Percentiles rank a stretch among this genome's conserved stretches.
phyloP scores from a whole-genome alignment of 345 rosid genomes.

The Cardamine chenopodiifolia region DNA sequence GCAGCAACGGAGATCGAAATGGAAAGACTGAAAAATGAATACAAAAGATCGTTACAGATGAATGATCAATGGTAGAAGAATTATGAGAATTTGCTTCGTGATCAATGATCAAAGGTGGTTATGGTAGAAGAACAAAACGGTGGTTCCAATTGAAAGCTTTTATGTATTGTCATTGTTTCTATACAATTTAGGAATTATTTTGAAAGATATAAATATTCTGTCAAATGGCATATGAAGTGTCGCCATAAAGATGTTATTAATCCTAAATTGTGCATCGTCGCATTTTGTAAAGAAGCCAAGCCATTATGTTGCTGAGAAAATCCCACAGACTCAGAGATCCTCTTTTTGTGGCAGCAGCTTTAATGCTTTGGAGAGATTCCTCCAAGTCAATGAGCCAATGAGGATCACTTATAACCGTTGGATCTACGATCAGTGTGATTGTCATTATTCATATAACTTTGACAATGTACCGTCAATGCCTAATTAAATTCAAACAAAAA shows the following conservation, averaged over 20 bases:
- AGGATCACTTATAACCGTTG: too few species aligned
- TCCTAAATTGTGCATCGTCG: neutral
- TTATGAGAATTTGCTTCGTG: constrained; percentile 61
- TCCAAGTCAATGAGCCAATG: too few species aligned
- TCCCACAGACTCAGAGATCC: too few species aligned
- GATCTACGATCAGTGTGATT: too few species aligned
- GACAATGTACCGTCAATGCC: too few species aligned
- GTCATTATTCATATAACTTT: too few species aligned
- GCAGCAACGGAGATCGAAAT: constrained; percentile 71
- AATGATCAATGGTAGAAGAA: constrained; percentile 65
- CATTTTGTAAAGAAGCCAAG: too few species aligned
- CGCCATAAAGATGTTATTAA: neutral
- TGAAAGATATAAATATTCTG: neutral
- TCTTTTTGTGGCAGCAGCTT: too few species aligned
- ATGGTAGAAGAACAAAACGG: constrained; percentile 47
- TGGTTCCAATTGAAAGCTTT: constrained; percentile 22
- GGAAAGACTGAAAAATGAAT: constrained; percentile 63
- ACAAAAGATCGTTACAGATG: constrained; percentile 46
- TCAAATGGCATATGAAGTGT: neutral
- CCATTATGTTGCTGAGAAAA: too few species aligned
- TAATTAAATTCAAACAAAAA: too few species aligned
- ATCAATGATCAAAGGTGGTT: too few species aligned
- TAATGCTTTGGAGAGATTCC: too few species aligned
- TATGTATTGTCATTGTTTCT: constrained; percentile 1
- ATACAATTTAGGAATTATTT: constrained; percentile 7